These are phyloP conservation scores for Phytophthora tentaculata DNA, from an alignment of 352 stramenopile genomes.

Conservation along the genomic window DNA sequence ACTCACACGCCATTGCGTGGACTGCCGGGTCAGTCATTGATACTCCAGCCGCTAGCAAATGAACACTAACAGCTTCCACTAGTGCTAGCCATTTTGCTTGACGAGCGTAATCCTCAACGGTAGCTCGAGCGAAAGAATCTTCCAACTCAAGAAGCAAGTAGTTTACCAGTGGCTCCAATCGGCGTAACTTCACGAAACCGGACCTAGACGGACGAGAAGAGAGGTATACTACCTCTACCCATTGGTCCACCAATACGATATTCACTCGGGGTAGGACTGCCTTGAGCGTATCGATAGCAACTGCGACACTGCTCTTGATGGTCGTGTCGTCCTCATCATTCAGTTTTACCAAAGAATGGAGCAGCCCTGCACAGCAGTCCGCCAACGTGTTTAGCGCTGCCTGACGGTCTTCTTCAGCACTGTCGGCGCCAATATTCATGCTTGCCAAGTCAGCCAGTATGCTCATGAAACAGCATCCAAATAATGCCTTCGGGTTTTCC, in stretches of 20 bases:
- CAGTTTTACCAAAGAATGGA: constrained; percentile 51
- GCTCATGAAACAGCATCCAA: constrained; percentile 31
- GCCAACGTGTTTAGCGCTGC: constrained; percentile 59
- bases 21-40: constrained; percentile 10
- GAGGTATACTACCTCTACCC: constrained; percentile 66
- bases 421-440: constrained; percentile 47
- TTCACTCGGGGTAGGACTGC: constrained; percentile 60
- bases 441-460: constrained; percentile 41
- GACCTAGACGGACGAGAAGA: constrained; percentile 42
- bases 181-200: constrained; percentile 21
- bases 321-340: constrained; percentile 24
- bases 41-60: constrained; percentile 43
- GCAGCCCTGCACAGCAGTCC: constrained; percentile 55
- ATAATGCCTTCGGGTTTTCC: constrained; percentile 45
- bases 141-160: constrained; percentile 63
- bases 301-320: constrained; percentile 14
- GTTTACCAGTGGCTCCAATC: constrained; percentile 25
- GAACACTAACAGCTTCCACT: constrained; percentile 55
- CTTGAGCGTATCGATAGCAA: constrained; percentile 47
- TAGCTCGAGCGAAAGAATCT: constrained; percentile 60
- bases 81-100: constrained; percentile 81
- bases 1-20: constrained; percentile 27
- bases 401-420: constrained; percentile 65
- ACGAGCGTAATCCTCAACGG: constrained; percentile 67
- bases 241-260: constrained; percentile 61